phyloP scores from a whole-genome alignment of 2,329 filamentous ascomycete genomes.

The Paecilomyces dactylethromorphus region DNA sequence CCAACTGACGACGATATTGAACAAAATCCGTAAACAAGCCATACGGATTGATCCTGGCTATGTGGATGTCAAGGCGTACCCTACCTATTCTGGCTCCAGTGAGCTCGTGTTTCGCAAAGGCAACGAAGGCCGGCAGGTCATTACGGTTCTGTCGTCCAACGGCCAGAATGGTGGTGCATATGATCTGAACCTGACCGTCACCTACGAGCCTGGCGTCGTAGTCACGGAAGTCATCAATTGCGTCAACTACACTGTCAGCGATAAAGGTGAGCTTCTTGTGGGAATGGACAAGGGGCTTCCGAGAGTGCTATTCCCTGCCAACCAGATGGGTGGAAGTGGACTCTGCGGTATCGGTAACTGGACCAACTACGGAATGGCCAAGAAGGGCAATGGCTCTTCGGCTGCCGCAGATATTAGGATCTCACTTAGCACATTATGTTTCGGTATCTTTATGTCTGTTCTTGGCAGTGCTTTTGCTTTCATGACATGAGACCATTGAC shows the following conservation, averaged over 20 bases:
- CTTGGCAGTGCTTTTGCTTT: not conserved
- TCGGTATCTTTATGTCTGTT: not conserved
- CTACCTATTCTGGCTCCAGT: conserved; percentile 34
- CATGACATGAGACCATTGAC: not conserved
- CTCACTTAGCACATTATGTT: not conserved
- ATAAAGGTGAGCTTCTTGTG: conserved; percentile 8
- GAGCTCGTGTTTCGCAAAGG: conserved; percentile 38
- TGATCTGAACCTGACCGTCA: conserved; percentile 42
- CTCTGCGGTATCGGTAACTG: conserved; percentile 8
- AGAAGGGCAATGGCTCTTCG: not conserved
- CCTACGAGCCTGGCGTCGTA: conserved; percentile 18
- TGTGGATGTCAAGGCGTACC: conserved; percentile 26
- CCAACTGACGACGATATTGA: conserved; percentile 36
- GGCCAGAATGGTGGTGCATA: conserved; percentile 31
- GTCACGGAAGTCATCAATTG: conserved; percentile 34
- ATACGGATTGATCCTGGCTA: conserved; percentile 26
- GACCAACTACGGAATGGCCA: not conserved
- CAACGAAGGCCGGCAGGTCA: conserved; percentile 22
- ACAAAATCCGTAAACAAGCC: conserved; percentile 40
- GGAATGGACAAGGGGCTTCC: conserved; percentile 11
- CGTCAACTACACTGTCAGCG: conserved; percentile 11
- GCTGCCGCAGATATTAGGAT: not conserved
- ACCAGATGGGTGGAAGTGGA: conserved; percentile 11
- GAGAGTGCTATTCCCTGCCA: conserved; percentile 10
- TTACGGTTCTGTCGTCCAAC: conserved; percentile 33